Evolutionary conservation across 2,329 filamentous ascomycete genomes (phyloP).

Genomic region (Paraphoma chrysanthemicola): DNA sequence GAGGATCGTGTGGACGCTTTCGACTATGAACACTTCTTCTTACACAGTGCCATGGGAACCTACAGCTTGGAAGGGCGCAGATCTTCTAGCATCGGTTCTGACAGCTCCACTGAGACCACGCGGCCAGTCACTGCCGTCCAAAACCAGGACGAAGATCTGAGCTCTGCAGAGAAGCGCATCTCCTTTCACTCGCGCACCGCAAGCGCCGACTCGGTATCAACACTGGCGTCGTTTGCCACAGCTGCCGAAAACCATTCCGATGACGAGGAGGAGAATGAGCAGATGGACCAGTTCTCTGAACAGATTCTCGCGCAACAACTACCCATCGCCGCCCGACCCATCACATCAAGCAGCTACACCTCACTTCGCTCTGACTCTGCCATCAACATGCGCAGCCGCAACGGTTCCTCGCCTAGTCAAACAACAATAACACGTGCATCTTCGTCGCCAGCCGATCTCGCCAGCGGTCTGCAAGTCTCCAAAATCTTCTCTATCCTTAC

Average conservation of each 20-base stretch:
- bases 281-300: constrained; percentile 49
- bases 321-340: constrained; percentile 18
- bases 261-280: constrained; percentile 50
- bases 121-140: constrained; percentile 42
- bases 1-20: constrained; percentile 95
- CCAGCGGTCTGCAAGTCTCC: constrained; percentile 45
- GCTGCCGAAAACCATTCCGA: constrained; percentile 61
- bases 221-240: constrained; percentile 68
- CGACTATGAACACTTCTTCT: constrained; percentile 94
- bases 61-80: constrained; percentile 67
- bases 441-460: constrained; percentile 39
- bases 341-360: constrained; percentile 18
- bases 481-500: constrained; percentile 53
- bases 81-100: constrained; percentile 59
- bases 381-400: constrained; percentile 37
- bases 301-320: constrained; percentile 36
- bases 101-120: constrained; percentile 61
- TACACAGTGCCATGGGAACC: constrained; percentile 88
- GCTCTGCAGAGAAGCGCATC: constrained; percentile 31
- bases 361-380: constrained; percentile 43
- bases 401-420: constrained; percentile 33
- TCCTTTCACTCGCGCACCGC: constrained; percentile 57
- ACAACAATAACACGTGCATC: constrained; percentile 36
- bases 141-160: constrained; percentile 18
- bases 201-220: constrained; percentile 67